These are phyloP conservation scores for Ogataea populi-albae DNA, from an alignment of 805 yeast genomes.

Conservation along the genomic window DNA sequence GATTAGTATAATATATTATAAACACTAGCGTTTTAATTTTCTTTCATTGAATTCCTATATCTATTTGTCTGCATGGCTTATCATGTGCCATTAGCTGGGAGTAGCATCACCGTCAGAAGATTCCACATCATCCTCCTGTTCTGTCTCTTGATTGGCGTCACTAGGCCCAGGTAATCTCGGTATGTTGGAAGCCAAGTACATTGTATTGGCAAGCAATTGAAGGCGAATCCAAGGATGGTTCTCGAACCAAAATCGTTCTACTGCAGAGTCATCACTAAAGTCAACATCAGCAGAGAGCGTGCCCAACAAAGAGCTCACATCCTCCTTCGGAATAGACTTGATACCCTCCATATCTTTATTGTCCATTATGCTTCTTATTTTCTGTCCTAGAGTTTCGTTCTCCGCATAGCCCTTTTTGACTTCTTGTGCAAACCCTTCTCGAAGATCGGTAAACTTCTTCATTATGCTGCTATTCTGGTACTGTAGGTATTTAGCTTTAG, in stretches of 20 bases:
- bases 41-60: too few relatives aligned
- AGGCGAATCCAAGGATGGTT: conserved; percentile 21
- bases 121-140: conserved; percentile 1
- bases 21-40: too few relatives aligned
- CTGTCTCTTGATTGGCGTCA: conserved; percentile 1
- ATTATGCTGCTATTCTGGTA: conserved; percentile 15
- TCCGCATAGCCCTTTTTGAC: background rate
- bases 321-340: conserved; percentile 15
- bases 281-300: conserved; percentile 10
- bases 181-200: conserved; percentile 16
- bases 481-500: conserved; percentile 18
- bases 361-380: conserved; percentile 10
- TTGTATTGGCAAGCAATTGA: conserved; percentile 17
- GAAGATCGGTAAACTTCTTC: conserved; percentile 1
- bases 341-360: conserved; percentile 1
- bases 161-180: conserved; percentile 12
- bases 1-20: too few relatives aligned
- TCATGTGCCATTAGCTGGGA: too few relatives aligned
- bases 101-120: too few relatives aligned
- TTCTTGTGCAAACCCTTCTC: conserved; percentile 3
- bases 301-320: conserved; percentile 13
- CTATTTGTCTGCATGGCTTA: too few relatives aligned
- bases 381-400: conserved; percentile 10
- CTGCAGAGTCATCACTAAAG: conserved; percentile 9
- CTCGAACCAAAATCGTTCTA: conserved; percentile 17